These are phyloP conservation scores for Phragmites australis DNA, from an alignment of 176 grass and related monocot genomes.

Conservation along the genomic window DNA sequence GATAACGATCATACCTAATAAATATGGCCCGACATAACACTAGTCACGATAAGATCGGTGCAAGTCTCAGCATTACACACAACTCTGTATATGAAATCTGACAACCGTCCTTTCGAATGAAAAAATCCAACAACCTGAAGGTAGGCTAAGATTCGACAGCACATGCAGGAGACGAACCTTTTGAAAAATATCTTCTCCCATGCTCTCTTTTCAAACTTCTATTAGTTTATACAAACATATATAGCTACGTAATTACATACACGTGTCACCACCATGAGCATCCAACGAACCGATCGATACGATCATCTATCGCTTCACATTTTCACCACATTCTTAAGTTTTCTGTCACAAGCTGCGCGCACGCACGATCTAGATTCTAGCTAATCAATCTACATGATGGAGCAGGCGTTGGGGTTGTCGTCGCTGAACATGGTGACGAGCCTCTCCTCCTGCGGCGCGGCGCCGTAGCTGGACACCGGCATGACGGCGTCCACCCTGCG, in stretches of 20 bases:
- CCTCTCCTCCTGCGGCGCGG: constrained; percentile 59
- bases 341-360: neutral
- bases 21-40: too few relatives aligned
- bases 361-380: too few relatives aligned
- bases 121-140: constrained; percentile 4
- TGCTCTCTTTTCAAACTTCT: neutral
- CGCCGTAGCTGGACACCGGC: constrained; percentile 56
- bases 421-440: constrained; percentile 86
- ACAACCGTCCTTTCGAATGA: too few relatives aligned
- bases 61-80: too few relatives aligned
- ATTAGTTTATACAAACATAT: constrained; percentile 1
- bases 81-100: neutral
- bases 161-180: constrained; percentile 17
- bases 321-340: too few relatives aligned
- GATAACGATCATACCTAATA: too few relatives aligned
- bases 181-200: neutral
- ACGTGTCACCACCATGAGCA: neutral
- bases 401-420: constrained; percentile 98
- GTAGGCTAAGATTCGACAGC: constrained; percentile 29
- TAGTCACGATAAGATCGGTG: too few relatives aligned
- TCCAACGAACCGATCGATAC: neutral
- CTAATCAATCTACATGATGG: constrained; percentile 78
- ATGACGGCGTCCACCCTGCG: constrained; percentile 68
- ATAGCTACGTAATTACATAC: neutral
- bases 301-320: neutral